Conservation (phyloP, 2,329 filamentous ascomycete species). For the Epichloe amarillans region DNA sequence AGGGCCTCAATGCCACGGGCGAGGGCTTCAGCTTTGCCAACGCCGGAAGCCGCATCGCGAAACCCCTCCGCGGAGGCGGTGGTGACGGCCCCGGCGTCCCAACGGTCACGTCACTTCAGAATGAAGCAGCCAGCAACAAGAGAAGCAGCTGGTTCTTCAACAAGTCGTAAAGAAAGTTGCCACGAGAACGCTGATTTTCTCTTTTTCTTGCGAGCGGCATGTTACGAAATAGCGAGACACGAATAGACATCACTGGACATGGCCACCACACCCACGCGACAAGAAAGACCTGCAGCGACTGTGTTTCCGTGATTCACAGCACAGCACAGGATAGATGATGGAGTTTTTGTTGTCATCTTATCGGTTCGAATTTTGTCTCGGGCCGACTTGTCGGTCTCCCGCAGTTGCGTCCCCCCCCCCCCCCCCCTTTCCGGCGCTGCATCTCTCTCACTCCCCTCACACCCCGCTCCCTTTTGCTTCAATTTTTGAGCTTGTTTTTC, state of each 20-base stretch:
- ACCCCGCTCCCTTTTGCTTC: not conserved
- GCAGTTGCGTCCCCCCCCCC: too few species aligned
- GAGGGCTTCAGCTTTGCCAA: conserved; percentile 59
- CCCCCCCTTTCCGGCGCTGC: not conserved
- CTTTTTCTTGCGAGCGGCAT: conserved; percentile 3
- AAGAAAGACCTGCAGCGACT: not conserved
- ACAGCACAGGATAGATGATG: not conserved
- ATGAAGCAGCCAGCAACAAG: conserved; percentile 44
- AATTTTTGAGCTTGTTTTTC: conserved; percentile 1
- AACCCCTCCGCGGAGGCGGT: conserved; percentile 52
- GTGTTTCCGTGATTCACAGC: conserved; percentile 1
- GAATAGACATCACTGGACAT: conserved; percentile 7
- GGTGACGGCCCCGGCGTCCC: conserved; percentile 35
- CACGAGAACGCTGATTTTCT: not conserved
- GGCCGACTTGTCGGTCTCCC: not conserved
- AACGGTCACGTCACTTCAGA: conserved; percentile 43
- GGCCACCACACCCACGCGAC: conserved; percentile 1
- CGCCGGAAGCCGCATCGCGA: conserved; percentile 54
- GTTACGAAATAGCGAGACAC: conserved; percentile 5
- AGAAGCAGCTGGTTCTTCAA: conserved; percentile 65
- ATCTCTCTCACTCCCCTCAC: conserved; percentile 9
- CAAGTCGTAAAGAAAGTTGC: conserved; percentile 30
- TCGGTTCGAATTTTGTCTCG: not conserved
- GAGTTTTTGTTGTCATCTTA: not conserved
- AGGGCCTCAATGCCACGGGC: conserved; percentile 57